These are phyloP conservation scores for Geosmithia putterillii DNA, from an alignment of 2,329 filamentous ascomycete species.

Conservation along the genomic window DNA sequence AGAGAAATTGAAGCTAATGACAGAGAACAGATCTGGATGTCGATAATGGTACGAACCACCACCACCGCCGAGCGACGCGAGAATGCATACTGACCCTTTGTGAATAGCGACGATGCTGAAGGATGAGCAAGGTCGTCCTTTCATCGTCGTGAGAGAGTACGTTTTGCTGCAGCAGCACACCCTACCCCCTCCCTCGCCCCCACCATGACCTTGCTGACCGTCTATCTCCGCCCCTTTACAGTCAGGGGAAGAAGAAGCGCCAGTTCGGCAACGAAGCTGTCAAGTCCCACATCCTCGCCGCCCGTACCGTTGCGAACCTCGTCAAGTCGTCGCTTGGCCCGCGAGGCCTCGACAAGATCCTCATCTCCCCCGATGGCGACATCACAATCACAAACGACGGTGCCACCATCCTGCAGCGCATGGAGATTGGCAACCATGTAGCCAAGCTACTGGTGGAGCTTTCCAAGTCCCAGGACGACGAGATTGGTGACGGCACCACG, in stretches of 20 bases:
- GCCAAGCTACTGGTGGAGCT: conserved; percentile 94
- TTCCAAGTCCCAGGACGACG: conserved; percentile 96
- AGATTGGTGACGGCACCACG: conserved; percentile 97
- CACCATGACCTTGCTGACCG: neutral
- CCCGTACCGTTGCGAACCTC: conserved; percentile 90
- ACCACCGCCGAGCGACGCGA: conserved; percentile 1
- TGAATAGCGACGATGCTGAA: conserved; percentile 63
- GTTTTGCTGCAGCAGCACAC: conserved; percentile 19
- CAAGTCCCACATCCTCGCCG: conserved; percentile 95
- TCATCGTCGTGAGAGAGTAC: conserved; percentile 96
- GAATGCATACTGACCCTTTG: conserved; percentile 6
- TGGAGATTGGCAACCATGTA: conserved; percentile 98
- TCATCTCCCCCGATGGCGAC: conserved; percentile 96
- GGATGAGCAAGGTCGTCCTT: conserved; percentile 93
- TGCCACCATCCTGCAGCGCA: conserved; percentile 92
- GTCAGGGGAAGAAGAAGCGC: conserved; percentile 95
- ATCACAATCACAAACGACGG: conserved; percentile 99
- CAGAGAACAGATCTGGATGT: conserved; percentile 60
- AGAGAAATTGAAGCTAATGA: conserved; percentile 16
- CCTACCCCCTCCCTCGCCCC: conserved; percentile 2
- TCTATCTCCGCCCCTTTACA: conserved; percentile 24
- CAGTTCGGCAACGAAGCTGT: conserved; percentile 94
- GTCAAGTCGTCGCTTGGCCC: conserved; percentile 95
- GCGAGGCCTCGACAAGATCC: conserved; percentile 94
- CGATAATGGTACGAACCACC: conserved; percentile 55